Percentiles rank a stretch among this genome's conserved stretches.
Conservation (phyloP, 495 filamentous ascomycete species). For the Xylaria palmicola region DNA sequence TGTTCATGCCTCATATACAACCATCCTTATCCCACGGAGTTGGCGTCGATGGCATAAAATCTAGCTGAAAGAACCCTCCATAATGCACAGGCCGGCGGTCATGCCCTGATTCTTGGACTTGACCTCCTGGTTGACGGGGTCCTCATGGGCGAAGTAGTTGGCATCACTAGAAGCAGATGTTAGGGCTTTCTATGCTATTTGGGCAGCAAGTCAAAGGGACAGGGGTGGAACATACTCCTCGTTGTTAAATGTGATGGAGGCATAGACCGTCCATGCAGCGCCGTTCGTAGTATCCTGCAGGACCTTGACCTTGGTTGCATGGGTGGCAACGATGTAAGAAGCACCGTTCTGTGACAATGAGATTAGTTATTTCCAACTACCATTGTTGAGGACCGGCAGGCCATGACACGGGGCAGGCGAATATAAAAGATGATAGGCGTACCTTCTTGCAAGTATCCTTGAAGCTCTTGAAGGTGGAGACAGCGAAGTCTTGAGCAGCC, state of each 20-base stretch:
- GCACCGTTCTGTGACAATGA: constrained; percentile 1
- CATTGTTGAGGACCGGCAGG: too few species aligned
- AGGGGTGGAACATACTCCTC: not conserved
- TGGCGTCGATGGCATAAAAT: not conserved
- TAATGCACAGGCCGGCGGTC: not conserved
- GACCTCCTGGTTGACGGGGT: constrained; percentile 5
- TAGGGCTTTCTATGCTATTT: not conserved
- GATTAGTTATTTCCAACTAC: not conserved
- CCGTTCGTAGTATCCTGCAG: constrained; percentile 7
- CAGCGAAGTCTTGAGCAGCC: constrained; percentile 1
- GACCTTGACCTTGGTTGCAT: constrained; percentile 10
- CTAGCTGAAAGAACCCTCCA: constrained; percentile 9
- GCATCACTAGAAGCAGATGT: not conserved
- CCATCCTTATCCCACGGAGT: not conserved
- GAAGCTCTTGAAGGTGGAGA: constrained; percentile 7
- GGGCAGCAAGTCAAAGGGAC: not conserved
- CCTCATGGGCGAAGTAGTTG: constrained; percentile 11
- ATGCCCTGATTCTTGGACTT: constrained; percentile 3
- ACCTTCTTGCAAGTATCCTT: constrained; percentile 11
- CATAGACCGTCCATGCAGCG: constrained; percentile 6
- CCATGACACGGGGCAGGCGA: not conserved
- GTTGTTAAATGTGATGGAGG: constrained; percentile 9
- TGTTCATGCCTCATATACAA: constrained; percentile 5
- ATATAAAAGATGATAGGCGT: not conserved
- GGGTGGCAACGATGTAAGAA: constrained; percentile 4